These are phyloP conservation scores for Logfia minima DNA, from an alignment of 129 eudicot genomes.

Conservation along the genomic window DNA sequence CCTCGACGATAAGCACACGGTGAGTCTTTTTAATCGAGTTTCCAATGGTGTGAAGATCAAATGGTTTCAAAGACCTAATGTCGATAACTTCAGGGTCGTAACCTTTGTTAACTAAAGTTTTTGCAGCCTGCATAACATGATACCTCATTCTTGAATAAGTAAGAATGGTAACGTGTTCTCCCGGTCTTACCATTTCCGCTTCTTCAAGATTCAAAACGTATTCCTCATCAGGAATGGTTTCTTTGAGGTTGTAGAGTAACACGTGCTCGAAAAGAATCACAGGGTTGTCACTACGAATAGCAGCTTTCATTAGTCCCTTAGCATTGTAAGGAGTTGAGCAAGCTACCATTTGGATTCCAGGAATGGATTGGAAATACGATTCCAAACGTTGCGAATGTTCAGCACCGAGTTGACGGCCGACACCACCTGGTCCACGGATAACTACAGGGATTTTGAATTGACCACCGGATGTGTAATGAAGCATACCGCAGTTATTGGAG, in stretches of 20 bases:
- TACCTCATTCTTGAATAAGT: slow-evolving; percentile 96
- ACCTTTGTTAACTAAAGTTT: slow-evolving; percentile 92
- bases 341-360: slow-evolving; percentile 97
- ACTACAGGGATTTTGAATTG: slow-evolving; percentile 91
- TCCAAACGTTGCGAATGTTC: slow-evolving; percentile 95
- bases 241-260: slow-evolving; percentile 83
- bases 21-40: slow-evolving; percentile 96
- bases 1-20: slow-evolving; percentile 92
- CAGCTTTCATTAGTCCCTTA: slow-evolving; percentile 94
- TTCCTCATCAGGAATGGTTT: slow-evolving; percentile 91
- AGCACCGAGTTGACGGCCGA: slow-evolving; percentile 94
- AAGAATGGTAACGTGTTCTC: slow-evolving; percentile 80
- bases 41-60: slow-evolving; percentile 86
- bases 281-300: slow-evolving; percentile 90
- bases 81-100: slow-evolving; percentile 97
- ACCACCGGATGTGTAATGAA: slow-evolving; percentile 96
- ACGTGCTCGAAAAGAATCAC: slow-evolving; percentile 93
- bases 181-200: slow-evolving; percentile 97
- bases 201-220: slow-evolving; percentile 77
- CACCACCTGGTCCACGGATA: slow-evolving; percentile 96
- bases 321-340: slow-evolving; percentile 96
- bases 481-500: slow-evolving; percentile 98
- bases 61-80: slow-evolving; percentile 86
- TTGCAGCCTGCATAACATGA: slow-evolving; percentile 95
- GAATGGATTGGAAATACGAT: slow-evolving; percentile 92